Evolutionary conservation across 176 grass and related monocot genomes (phyloP).

Genomic region (Cenchrus fungigraminus): DNA sequence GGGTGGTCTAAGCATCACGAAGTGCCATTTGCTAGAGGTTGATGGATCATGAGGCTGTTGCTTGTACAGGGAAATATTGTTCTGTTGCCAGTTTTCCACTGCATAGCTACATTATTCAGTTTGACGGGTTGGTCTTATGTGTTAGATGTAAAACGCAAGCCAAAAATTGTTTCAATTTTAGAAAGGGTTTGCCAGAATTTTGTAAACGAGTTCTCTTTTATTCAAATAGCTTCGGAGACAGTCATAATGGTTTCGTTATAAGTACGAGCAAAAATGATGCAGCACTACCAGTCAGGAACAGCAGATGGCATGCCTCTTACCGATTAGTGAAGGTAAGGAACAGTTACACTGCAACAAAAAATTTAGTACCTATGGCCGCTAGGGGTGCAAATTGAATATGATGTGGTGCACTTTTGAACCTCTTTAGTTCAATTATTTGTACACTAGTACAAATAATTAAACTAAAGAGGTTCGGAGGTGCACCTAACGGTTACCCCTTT

Average conservation of each 20-base stretch:
- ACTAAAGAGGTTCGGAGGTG: no score
- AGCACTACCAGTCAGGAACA: no score
- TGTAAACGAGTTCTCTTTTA: neutral
- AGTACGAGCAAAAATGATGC: neutral
- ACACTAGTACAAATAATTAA: no score
- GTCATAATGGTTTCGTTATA: neutral
- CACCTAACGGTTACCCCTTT: no score
- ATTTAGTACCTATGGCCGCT: no score
- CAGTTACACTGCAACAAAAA: no score
- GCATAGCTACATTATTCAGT: slow-evolving; percentile 31
- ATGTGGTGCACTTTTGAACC: no score
- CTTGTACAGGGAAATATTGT: slow-evolving; percentile 33
- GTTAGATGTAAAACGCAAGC: neutral
- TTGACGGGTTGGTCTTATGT: slow-evolving; percentile 21
- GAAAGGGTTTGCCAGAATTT: neutral
- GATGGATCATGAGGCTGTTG: slow-evolving; percentile 24
- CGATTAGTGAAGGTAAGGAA: no score
- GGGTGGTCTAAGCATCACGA: neutral
- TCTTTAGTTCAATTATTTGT: no score
- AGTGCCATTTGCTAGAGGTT: slow-evolving; percentile 39
- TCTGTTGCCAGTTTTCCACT: neutral
- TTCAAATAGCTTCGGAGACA: neutral
- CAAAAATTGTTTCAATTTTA: slow-evolving; percentile 32
- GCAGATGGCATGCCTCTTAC: no score
- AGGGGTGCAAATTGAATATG: no score